These are phyloP conservation scores for baker's yeast (Saccharomyces cerevisiae) DNA, from an alignment of 805 yeast species.

Conservation along the genomic window DNA sequence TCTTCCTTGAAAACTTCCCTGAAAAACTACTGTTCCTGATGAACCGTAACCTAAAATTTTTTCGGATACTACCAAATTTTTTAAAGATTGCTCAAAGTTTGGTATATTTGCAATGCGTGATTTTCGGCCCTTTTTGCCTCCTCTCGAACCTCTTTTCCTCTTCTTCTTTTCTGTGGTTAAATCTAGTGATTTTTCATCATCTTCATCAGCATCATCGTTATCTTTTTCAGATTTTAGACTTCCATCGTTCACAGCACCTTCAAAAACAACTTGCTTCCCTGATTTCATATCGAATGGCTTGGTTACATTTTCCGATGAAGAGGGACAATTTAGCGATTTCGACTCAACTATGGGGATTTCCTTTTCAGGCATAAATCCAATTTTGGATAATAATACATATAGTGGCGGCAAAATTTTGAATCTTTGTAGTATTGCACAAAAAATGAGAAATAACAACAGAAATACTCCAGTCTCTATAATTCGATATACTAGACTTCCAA, in stretches of 20 bases:
- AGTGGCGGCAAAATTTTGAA: conserved; percentile 30
- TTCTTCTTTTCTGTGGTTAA: conserved; percentile 32
- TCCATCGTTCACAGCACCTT: not conserved
- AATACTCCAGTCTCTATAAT: conserved; percentile 36
- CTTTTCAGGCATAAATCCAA: conserved; percentile 28
- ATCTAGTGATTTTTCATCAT: conserved; percentile 4
- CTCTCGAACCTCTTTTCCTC: conserved; percentile 79
- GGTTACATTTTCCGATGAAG: not conserved
- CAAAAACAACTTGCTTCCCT: not conserved
- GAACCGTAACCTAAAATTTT: conserved; percentile 89
- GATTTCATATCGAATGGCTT: not conserved
- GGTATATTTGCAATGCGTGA: conserved; percentile 2
- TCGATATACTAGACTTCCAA: conserved; percentile 29
- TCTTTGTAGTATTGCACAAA: conserved; percentile 25
- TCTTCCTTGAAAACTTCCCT: conserved; percentile 82
- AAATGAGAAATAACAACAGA: conserved; percentile 26
- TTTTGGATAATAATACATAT: conserved; percentile 24
- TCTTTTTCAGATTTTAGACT: conserved; percentile 2
- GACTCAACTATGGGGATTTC: conserved; percentile 4
- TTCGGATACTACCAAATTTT: conserved; percentile 56
- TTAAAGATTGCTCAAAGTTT: conserved; percentile 30
- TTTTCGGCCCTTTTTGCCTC: conserved; percentile 56
- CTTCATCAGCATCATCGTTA: conserved; percentile 5
- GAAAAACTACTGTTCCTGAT: conserved; percentile 90
- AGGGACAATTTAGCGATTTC: not conserved